Conservation (phyloP, 306 rosid species). For the Cicer bijugum region DNA sequence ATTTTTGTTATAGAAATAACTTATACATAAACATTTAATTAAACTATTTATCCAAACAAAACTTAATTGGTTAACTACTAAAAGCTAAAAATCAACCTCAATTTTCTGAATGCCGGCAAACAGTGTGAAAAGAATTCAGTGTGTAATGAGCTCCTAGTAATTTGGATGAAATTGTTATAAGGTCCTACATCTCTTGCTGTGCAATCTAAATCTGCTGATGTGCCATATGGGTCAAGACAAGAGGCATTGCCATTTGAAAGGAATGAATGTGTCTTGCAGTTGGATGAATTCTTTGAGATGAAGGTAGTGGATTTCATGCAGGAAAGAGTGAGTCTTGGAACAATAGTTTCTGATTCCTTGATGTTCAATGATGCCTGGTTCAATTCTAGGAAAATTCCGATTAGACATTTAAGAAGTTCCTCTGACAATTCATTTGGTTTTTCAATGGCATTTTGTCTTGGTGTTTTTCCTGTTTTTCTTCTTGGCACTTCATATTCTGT, state of each 20-base stretch:
- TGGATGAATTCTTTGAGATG: conserved; percentile 63
- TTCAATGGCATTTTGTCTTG: conserved; percentile 53
- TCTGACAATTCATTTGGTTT: conserved; percentile 88
- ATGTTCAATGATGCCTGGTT: conserved; percentile 61
- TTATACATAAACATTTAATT: too few relatives aligned
- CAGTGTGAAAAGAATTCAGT: conserved; percentile 56
- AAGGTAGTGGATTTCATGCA: conserved; percentile 74
- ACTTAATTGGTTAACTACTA: background rate
- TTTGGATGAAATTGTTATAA: conserved; percentile 77
- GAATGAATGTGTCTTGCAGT: conserved; percentile 67
- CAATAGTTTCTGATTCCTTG: conserved; percentile 59
- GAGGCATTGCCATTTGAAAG: conserved; percentile 59
- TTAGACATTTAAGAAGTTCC: conserved; percentile 69
- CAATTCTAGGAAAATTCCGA: conserved; percentile 74
- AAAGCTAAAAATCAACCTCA: conserved; percentile 56
- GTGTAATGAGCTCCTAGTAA: conserved; percentile 63
- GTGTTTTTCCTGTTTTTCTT: conserved; percentile 54
- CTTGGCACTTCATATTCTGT: conserved; percentile 61
- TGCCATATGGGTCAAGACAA: conserved; percentile 67
- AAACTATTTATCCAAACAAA: too few relatives aligned
- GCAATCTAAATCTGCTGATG: conserved; percentile 66
- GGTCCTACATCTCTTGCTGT: conserved; percentile 70
- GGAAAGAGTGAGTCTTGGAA: conserved; percentile 65
- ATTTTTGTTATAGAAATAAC: too few relatives aligned
- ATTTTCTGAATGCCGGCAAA: conserved; percentile 54